A percentile compares a stretch with the other conserved stretches of the same genome.
Evolutionary conservation across 1,284 basidiomycete species (phyloP).

Genomic region (Pyrrhoderma lamaoense): DNA sequence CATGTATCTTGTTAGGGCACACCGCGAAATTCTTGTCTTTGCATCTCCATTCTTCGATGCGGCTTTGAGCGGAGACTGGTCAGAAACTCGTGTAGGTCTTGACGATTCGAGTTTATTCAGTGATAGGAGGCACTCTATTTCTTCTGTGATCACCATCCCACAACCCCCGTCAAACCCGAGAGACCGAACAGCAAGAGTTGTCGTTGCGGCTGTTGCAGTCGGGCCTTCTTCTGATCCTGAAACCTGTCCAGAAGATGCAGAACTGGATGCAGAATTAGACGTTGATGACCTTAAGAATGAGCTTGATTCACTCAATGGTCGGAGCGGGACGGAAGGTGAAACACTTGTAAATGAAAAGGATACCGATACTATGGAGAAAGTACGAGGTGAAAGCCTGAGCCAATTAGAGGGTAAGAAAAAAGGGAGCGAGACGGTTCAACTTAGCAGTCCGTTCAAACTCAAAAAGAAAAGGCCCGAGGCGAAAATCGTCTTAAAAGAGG

Average conservation of each 20-base stretch:
- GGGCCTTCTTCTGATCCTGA: conserved; percentile 41
- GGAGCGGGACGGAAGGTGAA: conserved; percentile 6
- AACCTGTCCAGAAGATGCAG: conserved; percentile 38
- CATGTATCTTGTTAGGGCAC: conserved; percentile 47
- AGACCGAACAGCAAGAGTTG: conserved; percentile 32
- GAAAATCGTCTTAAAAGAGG: conserved; percentile 75
- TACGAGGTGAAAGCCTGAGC: conserved; percentile 8
- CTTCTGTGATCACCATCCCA: conserved; percentile 74
- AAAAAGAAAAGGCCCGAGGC: conserved; percentile 43
- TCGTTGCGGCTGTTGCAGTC: conserved; percentile 26
- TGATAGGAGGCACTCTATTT: conserved; percentile 58
- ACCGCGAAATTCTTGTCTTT: conserved; percentile 79
- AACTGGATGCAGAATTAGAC: conserved; percentile 37
- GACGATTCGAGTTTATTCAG: neutral
- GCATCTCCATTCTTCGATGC: conserved; percentile 84
- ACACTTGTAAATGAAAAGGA: neutral
- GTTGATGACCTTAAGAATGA: conserved; percentile 23
- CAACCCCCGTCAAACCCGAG: conserved; percentile 55
- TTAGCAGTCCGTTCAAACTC: neutral
- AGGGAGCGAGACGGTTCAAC: neutral
- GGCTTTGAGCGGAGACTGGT: conserved; percentile 73
- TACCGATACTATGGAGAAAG: conserved; percentile 6
- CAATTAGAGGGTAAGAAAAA: conserved; percentile 6
- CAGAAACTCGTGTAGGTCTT: conserved; percentile 39
- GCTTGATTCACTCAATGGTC: conserved; percentile 4